Base-by-base conservation (phyloP, 768 basidiomycete genomes). In the Xerocomus potaroensis region DNA sequence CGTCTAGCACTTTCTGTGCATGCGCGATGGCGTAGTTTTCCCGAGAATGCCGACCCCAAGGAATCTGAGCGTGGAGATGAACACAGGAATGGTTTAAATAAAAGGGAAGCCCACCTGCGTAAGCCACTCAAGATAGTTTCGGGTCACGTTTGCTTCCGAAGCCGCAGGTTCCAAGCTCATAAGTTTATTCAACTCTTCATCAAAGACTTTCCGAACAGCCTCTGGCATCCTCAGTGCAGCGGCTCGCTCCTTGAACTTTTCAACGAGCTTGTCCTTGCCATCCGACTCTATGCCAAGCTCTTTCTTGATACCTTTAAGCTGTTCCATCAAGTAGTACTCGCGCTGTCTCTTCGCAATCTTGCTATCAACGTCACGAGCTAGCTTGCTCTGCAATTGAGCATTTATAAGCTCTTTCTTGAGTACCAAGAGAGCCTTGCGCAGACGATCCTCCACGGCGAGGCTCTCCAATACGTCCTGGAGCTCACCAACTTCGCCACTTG, bases 371-470 rank as follows among this genome's bases (percentile, higher is more conserved):
- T 98, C 94, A 15, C 90, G 77, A 1, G 85, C 83, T 47, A 98
- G 85, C 69, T 95, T 96, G 58, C 80, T 83, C 67, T 96, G 95
- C 41, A 98, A 70, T 62, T 97, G 92, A 0, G 93, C 92, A 55
- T 97, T 97, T 66, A 97, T 96, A 26, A 97, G 77, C 64, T 98
- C 96, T 68, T 97, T 98, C 77, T 98, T 98, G 53, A 99, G 76
- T 1, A 98, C 91, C 23, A 93, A 69, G 8, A 98, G 72, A 0
- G 93, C 87, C 68, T 93, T 93, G 52, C 88, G 85, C 10, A 98
- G 73, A 15, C 96, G 77, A 52, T 95, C 93, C 43, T 91, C 89
- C 16, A 98, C 84, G 3, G 78, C 77, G 19, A 91, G 74, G 51
- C 82, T 83, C 67, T 97, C 94, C 29, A 98, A 74, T 1, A 98